Evolutionary conservation across 768 basidiomycete species (phyloP).

Genomic region (Boletus subcaerulescens): DNA sequence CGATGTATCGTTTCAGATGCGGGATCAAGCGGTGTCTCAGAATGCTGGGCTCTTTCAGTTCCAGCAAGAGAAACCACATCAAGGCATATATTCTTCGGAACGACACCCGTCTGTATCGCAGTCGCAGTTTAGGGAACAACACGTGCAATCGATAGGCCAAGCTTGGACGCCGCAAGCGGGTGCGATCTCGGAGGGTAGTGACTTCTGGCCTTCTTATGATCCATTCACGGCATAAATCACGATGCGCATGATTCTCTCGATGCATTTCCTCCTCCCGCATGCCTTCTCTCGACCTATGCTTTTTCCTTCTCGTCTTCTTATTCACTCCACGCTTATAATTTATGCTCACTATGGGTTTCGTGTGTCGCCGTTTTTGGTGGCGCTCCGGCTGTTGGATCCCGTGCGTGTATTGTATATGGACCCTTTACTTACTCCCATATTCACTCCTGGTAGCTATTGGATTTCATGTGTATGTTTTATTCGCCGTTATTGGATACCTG

Average conservation of each 20-base stretch:
- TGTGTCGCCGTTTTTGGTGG: background rate
- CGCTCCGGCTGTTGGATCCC: constrained; percentile 3
- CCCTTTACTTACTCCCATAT: background rate
- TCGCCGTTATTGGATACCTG: constrained; percentile 5
- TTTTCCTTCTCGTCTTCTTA: background rate
- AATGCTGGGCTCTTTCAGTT: constrained; percentile 17
- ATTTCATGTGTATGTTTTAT: background rate
- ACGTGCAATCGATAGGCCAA: constrained; percentile 10
- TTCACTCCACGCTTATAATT: background rate
- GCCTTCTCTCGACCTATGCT: background rate
- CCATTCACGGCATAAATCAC: constrained; percentile 19
- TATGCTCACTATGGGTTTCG: background rate
- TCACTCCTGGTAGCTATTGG: background rate
- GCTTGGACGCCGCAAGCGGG: constrained; percentile 20
- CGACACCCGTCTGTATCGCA: constrained; percentile 19
- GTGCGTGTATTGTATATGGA: constrained; percentile 14
- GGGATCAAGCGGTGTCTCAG: constrained; percentile 16
- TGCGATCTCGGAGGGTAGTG: constrained; percentile 12
- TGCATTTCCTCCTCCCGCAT: background rate
- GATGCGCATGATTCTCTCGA: background rate
- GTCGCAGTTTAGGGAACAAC: constrained; percentile 19
- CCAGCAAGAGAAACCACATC: constrained; percentile 24
- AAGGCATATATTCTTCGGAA: constrained; percentile 22
- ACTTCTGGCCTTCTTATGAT: constrained; percentile 28
- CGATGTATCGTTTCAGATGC: constrained; percentile 17